Evolutionary conservation across 257 asterid genomes (phyloP), one percentile per base, ranked within the genome.

Genomic region (Petunia secreta): DNA sequence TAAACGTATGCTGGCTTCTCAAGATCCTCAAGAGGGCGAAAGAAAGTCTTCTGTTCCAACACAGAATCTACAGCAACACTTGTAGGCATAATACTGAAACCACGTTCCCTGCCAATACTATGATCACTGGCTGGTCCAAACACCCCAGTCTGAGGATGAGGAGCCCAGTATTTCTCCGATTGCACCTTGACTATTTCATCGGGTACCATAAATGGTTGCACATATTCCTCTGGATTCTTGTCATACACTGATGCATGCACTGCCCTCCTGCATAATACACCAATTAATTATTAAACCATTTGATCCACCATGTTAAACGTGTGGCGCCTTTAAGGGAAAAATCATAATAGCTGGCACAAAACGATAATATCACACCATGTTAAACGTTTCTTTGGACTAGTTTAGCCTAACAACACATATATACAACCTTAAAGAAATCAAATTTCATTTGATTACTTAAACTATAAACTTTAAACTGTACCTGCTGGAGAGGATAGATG

Each of bases 111-210:
- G 41, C 37, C 15, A 25, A 50, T 4, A 8, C 14, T 69, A 78
- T 89, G 90, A 52, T 89, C 93, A 1, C 81, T 75, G 46, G 87
- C 84, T 3, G 98, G 99, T 60, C 97, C 93, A 75, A 95, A 95
- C 77, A 94, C 97, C n/a, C 97, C 96, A 0, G 98, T 94, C 65
- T 87, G 83, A 68, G 97, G 98, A 82, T 94, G 95, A 4, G 98
- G 98, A 66, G 82, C 87, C 99, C 99, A 95, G 85, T 90, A 92
- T 36, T 86, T 59, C 4, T 87, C 97, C 0, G 96, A 85, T 16
- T 84, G 84, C 53, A 83, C 55, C 9, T 87, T 79, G 84, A 88
- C 92, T 59, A 91, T 85, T 75, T 91, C 63, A 55, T 93, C 97
- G 1, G 98, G 92, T 15, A 90, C 94, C 83, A 87, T 84, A 13